phyloP scores from a whole-genome alignment of 257 asterid genomes.

The Scutellaria barbata region DNA sequence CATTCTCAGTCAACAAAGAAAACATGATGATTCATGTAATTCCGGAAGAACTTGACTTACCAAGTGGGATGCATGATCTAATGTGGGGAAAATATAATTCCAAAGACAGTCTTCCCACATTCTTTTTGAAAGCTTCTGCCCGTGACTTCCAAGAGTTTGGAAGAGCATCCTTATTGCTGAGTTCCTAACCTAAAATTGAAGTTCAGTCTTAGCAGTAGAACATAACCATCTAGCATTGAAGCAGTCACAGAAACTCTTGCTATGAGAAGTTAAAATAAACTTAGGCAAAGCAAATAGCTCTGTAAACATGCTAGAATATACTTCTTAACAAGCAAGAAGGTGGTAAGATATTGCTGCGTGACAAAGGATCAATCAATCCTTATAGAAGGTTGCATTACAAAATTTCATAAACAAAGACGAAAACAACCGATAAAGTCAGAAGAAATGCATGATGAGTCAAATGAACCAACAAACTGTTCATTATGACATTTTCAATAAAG shows the following conservation, averaged over 20 bases:
- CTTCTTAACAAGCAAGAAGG: constrained; percentile 3
- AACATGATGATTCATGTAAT: constrained; percentile 23
- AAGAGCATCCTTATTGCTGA: constrained; percentile 95
- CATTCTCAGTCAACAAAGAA: constrained; percentile 35
- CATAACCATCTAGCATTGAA: constrained; percentile 31
- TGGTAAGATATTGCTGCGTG: not conserved
- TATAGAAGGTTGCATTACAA: constrained; percentile 11
- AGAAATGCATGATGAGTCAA: not conserved
- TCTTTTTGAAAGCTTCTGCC: constrained; percentile 85
- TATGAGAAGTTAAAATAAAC: constrained; percentile 25
- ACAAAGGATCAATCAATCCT: constrained; percentile 3
- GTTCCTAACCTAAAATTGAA: constrained; percentile 77
- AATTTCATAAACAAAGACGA: constrained; percentile 1
- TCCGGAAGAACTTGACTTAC: constrained; percentile 47
- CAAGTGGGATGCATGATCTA: constrained; percentile 92
- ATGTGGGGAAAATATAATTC: constrained; percentile 87
- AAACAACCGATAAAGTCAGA: constrained; percentile 24
- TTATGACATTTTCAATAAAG: not conserved
- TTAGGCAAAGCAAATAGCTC: constrained; percentile 26
- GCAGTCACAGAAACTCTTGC: constrained; percentile 29
- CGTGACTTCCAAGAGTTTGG: constrained; percentile 98
- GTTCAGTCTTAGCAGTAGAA: constrained; percentile 34
- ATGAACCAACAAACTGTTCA: constrained; percentile 16
- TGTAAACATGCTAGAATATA: constrained; percentile 21
- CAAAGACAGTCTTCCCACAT: constrained; percentile 97